Evolutionary conservation across 805 yeast species (phyloP).

Genomic region (Lipomyces chichibuensis): DNA sequence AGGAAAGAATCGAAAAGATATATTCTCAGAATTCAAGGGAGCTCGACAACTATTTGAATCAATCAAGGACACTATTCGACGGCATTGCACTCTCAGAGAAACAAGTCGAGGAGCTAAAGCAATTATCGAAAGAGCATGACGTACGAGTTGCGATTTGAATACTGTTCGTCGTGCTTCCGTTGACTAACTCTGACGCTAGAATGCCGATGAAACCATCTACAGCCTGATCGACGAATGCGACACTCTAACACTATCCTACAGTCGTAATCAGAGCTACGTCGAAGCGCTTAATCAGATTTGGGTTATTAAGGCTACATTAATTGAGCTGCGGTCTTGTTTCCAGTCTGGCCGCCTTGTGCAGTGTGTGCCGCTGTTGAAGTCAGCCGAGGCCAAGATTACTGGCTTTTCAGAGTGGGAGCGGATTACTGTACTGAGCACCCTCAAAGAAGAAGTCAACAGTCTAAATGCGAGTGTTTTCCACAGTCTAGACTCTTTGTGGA

Average conservation of each 20-base stretch:
- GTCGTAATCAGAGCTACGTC: slow-evolving; percentile 12
- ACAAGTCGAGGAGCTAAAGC: slow-evolving; percentile 11
- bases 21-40: slow-evolving; percentile 24
- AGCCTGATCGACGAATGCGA: slow-evolving; percentile 24
- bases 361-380: slow-evolving; percentile 23
- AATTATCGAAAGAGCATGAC: slow-evolving; percentile 18
- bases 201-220: slow-evolving; percentile 31
- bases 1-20: slow-evolving; percentile 23
- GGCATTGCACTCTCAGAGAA: slow-evolving; percentile 17
- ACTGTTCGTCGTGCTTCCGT: neutral
- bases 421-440: slow-evolving; percentile 16
- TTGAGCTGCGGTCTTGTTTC: slow-evolving; percentile 28
- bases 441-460: slow-evolving; percentile 32
- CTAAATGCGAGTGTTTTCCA: slow-evolving; percentile 25
- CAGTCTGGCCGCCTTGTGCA: slow-evolving; percentile 20
- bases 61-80: slow-evolving; percentile 11
- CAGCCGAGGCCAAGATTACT: slow-evolving; percentile 28
- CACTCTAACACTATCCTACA: neutral
- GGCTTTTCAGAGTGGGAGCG: slow-evolving; percentile 32
- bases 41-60: slow-evolving; percentile 21
- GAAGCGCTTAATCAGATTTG: slow-evolving; percentile 32
- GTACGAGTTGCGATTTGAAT: slow-evolving; percentile 4
- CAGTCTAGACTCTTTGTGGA: slow-evolving; percentile 26
- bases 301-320: slow-evolving; percentile 28
- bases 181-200: slow-evolving; percentile 10